Conservation (phyloP, 441 rosid species). For the Jatropha multifida region DNA sequence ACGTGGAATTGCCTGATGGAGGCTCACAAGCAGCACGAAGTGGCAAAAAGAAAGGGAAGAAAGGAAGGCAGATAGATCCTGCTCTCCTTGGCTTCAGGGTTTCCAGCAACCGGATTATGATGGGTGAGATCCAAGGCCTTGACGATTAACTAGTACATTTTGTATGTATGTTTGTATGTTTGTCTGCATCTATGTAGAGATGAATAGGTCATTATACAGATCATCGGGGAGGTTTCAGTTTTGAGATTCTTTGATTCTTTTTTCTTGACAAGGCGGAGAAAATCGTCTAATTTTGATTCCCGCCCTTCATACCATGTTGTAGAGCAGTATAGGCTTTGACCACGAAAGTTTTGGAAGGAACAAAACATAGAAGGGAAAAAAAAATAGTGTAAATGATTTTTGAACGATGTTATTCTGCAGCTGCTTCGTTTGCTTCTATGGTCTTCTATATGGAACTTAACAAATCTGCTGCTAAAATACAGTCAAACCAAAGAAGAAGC, state of each 20-base stretch:
- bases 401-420: neutral
- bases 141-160: slow-evolving; percentile 42
- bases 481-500: too few species aligned
- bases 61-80: slow-evolving; percentile 75
- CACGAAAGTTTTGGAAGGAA: neutral
- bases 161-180: slow-evolving; percentile 21
- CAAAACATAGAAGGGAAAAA: neutral
- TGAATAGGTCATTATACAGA: slow-evolving; percentile 19
- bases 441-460: neutral
- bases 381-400: neutral
- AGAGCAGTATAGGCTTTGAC: neutral
- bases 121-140: slow-evolving; percentile 72
- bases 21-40: slow-evolving; percentile 37
- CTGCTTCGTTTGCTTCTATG: neutral
- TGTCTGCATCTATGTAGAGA: slow-evolving; percentile 5
- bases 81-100: slow-evolving; percentile 81
- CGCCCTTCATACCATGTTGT: neutral
- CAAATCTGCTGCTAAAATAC: too few species aligned
- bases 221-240: neutral
- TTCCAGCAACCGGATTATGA: slow-evolving; percentile 71
- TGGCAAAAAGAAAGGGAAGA: slow-evolving; percentile 77
- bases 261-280: neutral
- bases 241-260: slow-evolving; percentile 11
- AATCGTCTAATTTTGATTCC: neutral
- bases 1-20: slow-evolving; percentile 32